Conservation (phyloP, 257 asterid genomes). For the Rubia yunnanensis region DNA sequence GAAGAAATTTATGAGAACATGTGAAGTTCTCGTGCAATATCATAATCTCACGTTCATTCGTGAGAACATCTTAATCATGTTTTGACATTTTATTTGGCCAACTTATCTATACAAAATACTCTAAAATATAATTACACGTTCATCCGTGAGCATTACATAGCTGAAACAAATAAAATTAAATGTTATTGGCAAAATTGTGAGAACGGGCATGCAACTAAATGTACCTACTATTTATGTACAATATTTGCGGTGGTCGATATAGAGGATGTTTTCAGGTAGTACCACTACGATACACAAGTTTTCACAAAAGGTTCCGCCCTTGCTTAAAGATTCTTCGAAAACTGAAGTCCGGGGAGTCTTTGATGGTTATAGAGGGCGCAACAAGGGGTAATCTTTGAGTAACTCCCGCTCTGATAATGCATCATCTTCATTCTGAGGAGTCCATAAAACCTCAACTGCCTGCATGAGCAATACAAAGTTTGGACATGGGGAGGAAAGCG, state of each 20-base stretch:
- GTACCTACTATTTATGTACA: constrained; percentile 5
- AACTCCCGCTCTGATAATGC: constrained; percentile 75
- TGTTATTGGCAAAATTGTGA: neutral
- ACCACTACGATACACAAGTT: neutral
- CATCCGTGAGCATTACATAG: neutral
- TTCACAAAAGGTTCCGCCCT: neutral
- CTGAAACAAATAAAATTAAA: neutral
- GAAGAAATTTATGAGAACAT: neutral
- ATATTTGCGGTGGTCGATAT: neutral
- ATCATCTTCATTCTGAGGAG: constrained; percentile 86
- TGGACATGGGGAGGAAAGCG: neutral
- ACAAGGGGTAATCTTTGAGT: constrained; percentile 72
- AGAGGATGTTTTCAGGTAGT: neutral
- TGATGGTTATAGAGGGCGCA: constrained; percentile 59
- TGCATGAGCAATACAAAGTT: constrained; percentile 18
- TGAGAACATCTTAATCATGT: neutral
- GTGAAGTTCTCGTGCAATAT: neutral
- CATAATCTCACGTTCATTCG: too few species aligned
- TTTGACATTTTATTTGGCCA: neutral
- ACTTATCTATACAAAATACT: neutral
- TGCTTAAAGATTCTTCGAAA: neutral
- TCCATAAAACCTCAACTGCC: constrained; percentile 97
- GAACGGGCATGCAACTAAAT: neutral
- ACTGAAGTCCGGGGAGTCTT: constrained; percentile 2
- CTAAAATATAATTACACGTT: neutral